Base-by-base conservation (phyloP, 768 basidiomycete genomes). In the Pholiota conissans region DNA sequence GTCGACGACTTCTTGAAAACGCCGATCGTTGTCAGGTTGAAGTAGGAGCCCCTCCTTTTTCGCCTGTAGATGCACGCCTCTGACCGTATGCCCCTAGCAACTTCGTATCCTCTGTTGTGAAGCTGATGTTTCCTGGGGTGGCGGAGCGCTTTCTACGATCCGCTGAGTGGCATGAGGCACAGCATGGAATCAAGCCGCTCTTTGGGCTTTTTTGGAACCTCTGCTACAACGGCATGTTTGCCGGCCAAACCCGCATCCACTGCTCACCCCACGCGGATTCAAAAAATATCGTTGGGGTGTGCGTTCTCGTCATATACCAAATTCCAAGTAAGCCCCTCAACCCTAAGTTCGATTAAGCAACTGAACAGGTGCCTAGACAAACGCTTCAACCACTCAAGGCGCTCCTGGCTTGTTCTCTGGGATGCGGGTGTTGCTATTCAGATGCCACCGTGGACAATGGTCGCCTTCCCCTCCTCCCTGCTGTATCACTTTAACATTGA, bases 401-500 rank as follows among this genome's bases (percentile, higher is more conserved):
- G 57, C 2, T 62, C 64, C 1, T 76, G 73, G 73, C 61, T 76
- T 1, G 73, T 72, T 0, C 52, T 76, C 0, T 76, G 73, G 72
- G 72, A 76, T 57, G 70, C 69, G 5, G 69, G 65, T 0, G 57
- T 76, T 1, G 61, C 67, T 0, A 60, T 76, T 20, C 54, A 76
- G 60, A 57, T 76, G 2, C 74, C 71, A 1, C 66, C 73, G 1
- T 71, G 74, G 61, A 63, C 67, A 0, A 37, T 70, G 1, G 34
- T 68, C 0, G 27, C 66, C 20, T 76, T 74, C 49, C 72, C 73
- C 0, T 76, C 73, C 10, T 66, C 71, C 0, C 60, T 76, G 0
- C 63, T 75, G 2, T 67, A 62, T 42, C 72, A 74, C 46, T 74
- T 74, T 52, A 75, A 74, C 35, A 45, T 73, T 9, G 71, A 73